Conservation (phyloP, 1,284 basidiomycete genomes). For the Trametes sp. region DNA sequence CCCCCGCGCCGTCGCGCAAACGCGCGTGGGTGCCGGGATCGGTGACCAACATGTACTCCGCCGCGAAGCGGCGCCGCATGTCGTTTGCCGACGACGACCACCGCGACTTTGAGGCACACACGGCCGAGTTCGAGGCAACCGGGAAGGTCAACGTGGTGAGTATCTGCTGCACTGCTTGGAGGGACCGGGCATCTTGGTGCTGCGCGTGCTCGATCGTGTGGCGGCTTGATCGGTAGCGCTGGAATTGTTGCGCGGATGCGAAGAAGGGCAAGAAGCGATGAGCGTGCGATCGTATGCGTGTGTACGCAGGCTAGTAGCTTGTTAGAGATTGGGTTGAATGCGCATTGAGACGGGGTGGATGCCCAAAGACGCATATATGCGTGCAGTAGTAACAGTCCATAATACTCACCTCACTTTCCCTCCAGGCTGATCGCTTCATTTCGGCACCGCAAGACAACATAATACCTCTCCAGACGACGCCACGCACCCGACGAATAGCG, state of each 20-base stretch:
- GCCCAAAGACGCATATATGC: too few relatives aligned
- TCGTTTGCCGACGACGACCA: slow-evolving; percentile 35
- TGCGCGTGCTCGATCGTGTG: slow-evolving; percentile 16
- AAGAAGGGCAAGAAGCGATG: background rate
- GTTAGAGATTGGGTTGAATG: too few relatives aligned
- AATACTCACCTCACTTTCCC: background rate
- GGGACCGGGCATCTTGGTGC: background rate
- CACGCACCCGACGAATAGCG: slow-evolving; percentile 56
- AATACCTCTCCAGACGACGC: slow-evolving; percentile 53
- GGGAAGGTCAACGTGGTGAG: slow-evolving; percentile 32
- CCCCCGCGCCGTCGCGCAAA: slow-evolving; percentile 34
- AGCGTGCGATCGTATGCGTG: background rate
- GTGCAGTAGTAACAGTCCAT: too few relatives aligned
- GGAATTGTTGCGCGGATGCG: background rate
- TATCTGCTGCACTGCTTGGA: slow-evolving; percentile 6
- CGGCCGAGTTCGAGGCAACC: slow-evolving; percentile 26
- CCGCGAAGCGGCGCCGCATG: slow-evolving; percentile 42
- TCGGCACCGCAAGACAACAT: slow-evolving; percentile 46
- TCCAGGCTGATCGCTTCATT: slow-evolving; percentile 58
- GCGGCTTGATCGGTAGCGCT: slow-evolving; percentile 13
- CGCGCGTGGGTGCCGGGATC: slow-evolving; percentile 40
- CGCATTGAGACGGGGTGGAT: too few relatives aligned
- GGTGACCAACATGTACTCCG: slow-evolving; percentile 45
- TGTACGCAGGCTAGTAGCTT: background rate
- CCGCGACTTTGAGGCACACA: slow-evolving; percentile 30